phyloP scores from a whole-genome alignment of 306 rosid genomes.

The Leucaena leucocephala region DNA sequence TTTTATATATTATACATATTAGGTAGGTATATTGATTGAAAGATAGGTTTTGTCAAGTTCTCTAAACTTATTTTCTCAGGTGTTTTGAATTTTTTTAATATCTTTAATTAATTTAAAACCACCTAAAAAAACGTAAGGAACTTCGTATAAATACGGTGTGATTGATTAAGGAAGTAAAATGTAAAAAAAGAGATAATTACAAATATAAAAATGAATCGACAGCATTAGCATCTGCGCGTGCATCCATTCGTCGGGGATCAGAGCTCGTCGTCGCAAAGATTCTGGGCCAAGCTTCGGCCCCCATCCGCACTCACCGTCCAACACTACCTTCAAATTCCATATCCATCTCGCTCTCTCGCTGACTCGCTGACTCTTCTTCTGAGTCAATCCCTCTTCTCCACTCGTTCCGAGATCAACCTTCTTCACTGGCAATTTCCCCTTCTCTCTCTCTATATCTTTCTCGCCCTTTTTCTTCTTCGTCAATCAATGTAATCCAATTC shows the following conservation, averaged over 20 bases:
- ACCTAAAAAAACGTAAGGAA: no score
- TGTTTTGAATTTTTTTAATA: no score
- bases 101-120: no score
- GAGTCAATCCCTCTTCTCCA: neutral
- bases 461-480: neutral
- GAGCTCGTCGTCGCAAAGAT: slow-evolving; percentile 48
- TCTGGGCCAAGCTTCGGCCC: slow-evolving; percentile 37
- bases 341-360: slow-evolving; percentile 42
- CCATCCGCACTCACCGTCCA: neutral
- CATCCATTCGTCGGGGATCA: slow-evolving; percentile 21
- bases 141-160: neutral
- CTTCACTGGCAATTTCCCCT: neutral
- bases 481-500: slow-evolving; percentile 32
- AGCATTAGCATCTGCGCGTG: slow-evolving; percentile 43
- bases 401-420: slow-evolving; percentile 38
- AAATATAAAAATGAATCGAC: neutral
- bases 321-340: neutral
- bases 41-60: no score
- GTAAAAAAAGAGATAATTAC: no score
- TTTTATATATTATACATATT: no score
- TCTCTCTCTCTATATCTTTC: no score
- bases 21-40: no score
- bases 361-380: slow-evolving; percentile 28
- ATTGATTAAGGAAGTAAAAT: no score
- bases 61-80: no score